Evolutionary conservation across 345 rosid genomes (phyloP).

Genomic region (Salix purpurea): DNA sequence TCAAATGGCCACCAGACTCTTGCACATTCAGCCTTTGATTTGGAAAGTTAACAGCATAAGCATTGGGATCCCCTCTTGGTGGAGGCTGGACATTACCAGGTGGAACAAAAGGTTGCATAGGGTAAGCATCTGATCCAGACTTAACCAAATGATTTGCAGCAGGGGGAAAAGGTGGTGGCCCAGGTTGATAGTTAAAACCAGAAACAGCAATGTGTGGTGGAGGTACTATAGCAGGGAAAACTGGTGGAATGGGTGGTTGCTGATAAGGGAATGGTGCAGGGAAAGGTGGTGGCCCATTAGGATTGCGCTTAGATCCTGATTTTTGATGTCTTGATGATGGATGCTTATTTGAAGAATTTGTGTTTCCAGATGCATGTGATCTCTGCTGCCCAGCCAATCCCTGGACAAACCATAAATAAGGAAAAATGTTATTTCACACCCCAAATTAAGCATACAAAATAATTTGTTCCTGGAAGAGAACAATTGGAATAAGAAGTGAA

Average conservation of each 20-base stretch:
- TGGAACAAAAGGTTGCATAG: conserved; percentile 49
- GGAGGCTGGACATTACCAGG: conserved; percentile 50
- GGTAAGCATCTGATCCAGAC: conserved; percentile 50
- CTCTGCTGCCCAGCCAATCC: conserved; percentile 51
- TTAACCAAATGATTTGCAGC: conserved; percentile 55
- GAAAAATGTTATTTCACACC: not conserved
- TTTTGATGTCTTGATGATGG: conserved; percentile 54
- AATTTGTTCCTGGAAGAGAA: not conserved
- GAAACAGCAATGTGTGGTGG: conserved; percentile 61
- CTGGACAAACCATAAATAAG: conserved; percentile 30
- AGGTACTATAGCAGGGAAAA: conserved; percentile 57
- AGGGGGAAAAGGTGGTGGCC: conserved; percentile 57
- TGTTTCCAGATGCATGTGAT: conserved; percentile 50
- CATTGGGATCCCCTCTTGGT: conserved; percentile 59
- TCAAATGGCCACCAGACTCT: conserved; percentile 43
- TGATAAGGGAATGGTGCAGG: conserved; percentile 49
- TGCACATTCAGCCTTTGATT: conserved; percentile 48
- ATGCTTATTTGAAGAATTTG: conserved; percentile 48
- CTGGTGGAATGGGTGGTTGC: conserved; percentile 44
- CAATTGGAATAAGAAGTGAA: not conserved
- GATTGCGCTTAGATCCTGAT: conserved; percentile 56
- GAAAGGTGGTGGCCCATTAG: conserved; percentile 54
- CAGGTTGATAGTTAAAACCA: conserved; percentile 57
- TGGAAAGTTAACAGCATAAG: conserved; percentile 33
- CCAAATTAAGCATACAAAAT: conserved; percentile 1